Conservation (phyloP, 805 yeast species). For the Wickerhamomyces ciferrii region DNA sequence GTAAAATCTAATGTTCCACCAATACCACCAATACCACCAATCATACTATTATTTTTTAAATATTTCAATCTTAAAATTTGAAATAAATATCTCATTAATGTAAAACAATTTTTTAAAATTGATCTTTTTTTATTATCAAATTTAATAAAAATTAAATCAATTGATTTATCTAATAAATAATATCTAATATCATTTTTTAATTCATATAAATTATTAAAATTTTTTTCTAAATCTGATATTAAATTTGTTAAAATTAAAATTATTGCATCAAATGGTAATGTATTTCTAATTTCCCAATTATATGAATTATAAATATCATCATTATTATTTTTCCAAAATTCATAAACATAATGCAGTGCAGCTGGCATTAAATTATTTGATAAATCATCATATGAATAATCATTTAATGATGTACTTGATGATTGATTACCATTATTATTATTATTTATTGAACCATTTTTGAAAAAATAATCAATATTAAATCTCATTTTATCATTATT, state of each 20-base stretch:
- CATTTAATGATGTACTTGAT: not conserved
- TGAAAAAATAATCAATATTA: constrained; percentile 18
- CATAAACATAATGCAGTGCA: constrained; percentile 49
- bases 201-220: constrained; percentile 21
- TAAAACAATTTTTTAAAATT: constrained; percentile 26
- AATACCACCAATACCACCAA: constrained; percentile 4
- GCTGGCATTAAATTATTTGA: constrained; percentile 51
- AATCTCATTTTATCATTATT: constrained; percentile 21
- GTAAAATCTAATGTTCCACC: constrained; percentile 12
- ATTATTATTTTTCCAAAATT: constrained; percentile 46
- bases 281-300: constrained; percentile 57
- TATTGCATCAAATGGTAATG: constrained; percentile 57
- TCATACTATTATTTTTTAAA: constrained; percentile 16
- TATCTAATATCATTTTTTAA: constrained; percentile 29
- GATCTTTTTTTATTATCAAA: constrained; percentile 28
- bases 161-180: constrained; percentile 24
- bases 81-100: constrained; percentile 26
- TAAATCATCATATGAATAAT: constrained; percentile 45
- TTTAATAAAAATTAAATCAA: constrained; percentile 26
- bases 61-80: constrained; percentile 24
- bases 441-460: constrained; percentile 2
- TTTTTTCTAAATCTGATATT: constrained; percentile 40
- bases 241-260: constrained; percentile 47
- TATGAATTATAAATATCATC: constrained; percentile 42
- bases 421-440: not conserved